Percentiles rank a stretch among this genome's conserved stretches.
These are phyloP conservation scores for Linum tenue DNA, from an alignment of 345 rosid species.

Conservation along the genomic window DNA sequence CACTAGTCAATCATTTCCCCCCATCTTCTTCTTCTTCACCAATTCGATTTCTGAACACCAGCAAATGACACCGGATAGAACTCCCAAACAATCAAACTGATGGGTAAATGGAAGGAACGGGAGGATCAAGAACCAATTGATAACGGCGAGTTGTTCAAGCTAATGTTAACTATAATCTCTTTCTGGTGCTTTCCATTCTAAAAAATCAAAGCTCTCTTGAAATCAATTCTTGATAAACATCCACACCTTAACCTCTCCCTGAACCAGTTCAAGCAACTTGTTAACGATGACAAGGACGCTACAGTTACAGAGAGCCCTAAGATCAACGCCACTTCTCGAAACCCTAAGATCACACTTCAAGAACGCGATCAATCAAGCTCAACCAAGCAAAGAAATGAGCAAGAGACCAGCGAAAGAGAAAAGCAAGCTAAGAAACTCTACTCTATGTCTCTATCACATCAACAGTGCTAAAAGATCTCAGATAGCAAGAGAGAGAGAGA, in stretches of 20 bases:
- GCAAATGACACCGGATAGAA: too few relatives aligned
- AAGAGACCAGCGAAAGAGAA: background rate
- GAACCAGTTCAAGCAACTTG: background rate
- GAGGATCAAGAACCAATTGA: too few relatives aligned
- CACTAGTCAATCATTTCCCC: background rate
- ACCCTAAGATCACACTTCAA: background rate
- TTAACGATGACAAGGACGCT: background rate
- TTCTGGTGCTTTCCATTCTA: too few relatives aligned
- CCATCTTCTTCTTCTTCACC: background rate
- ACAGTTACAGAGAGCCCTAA: background rate
- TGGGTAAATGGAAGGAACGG: too few relatives aligned
- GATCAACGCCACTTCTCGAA: background rate
- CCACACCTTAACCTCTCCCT: background rate
- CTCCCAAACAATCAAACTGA: too few relatives aligned
- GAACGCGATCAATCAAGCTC: slow-evolving; percentile 15
- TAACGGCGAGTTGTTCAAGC: too few relatives aligned
- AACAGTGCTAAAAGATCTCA: background rate
- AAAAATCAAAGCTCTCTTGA: background rate
- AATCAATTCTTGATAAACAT: background rate
- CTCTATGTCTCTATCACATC: background rate
- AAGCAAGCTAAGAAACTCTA: background rate
- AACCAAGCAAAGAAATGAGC: background rate
- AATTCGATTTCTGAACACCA: background rate
- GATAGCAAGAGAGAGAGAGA: slow-evolving; percentile 10
- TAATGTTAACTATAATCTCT: too few relatives aligned